Evolutionary conservation across 495 filamentous ascomycete genomes (phyloP), one percentile per base, ranked within the genome.

Genomic region (Hypoxylon lenormandii): DNA sequence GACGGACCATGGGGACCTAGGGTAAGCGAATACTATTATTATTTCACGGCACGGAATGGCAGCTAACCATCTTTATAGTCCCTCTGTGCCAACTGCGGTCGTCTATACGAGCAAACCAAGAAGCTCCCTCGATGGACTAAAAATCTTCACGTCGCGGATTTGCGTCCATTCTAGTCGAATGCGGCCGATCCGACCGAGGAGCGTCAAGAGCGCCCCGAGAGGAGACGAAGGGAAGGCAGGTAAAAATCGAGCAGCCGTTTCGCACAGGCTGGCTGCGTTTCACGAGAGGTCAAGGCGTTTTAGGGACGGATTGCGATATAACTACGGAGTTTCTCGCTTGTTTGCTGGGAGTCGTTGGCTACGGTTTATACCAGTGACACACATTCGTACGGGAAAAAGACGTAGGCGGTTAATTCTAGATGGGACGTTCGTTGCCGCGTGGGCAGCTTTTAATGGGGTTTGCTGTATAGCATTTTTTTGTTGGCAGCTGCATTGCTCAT

Each of bases 61-160:
- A 3, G 40, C 62, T 64, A 60, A 61, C 70, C 47, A 73, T 59
- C 42, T 26, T 53, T 6, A 43, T n/a, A 97, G 94, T 90, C 92
- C 19, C 87, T 99, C 18, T 99, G 95, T 80, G 90, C 91, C 77
- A 98, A 97, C 74, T 99, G 95, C 79, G 94, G 93, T 57, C 89
- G 92, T 52, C 80, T 92, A 4, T 97, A 88, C 72, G 94, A 97
- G 73, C 90, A 93, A 54, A 91, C 94, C 74, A 90, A 92, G 76
- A 86, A 90, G 55, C 83, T 95, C 0, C 93, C 96, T 2, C 88
- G 90, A 52, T 96, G 91, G 89, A 88, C 90, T 5, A 90, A 89
- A 75, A 89, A 91, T 62, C 84, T 98, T 38, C 92, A 96, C 55
- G 51, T 70, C 16, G 46, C 47, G 28, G 83, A 85, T 55, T 12